phyloP scores from a whole-genome alignment of 768 basidiomycete species.

The Suillus lakei region DNA sequence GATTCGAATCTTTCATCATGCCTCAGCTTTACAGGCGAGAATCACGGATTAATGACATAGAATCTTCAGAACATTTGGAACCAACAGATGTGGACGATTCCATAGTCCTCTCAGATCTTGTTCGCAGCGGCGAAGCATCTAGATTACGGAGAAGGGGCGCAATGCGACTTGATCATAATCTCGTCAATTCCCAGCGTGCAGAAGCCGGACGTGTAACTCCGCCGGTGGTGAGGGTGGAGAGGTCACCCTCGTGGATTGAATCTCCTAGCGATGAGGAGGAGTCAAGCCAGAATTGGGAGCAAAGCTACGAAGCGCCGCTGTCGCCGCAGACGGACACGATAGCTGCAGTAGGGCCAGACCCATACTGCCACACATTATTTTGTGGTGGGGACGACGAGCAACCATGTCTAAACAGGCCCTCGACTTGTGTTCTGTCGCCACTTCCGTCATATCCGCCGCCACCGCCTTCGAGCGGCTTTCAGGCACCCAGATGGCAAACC shows the following conservation, averaged over 20 bases:
- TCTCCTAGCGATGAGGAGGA: slow-evolving; percentile 35
- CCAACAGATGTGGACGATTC: slow-evolving; percentile 64
- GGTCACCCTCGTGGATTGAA: slow-evolving; percentile 40
- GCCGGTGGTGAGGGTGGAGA: slow-evolving; percentile 31
- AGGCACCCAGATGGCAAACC: slow-evolving; percentile 26
- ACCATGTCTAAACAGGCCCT: slow-evolving; percentile 10
- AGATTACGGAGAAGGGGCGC: slow-evolving; percentile 75
- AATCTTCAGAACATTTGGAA: slow-evolving; percentile 25
- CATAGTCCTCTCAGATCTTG: slow-evolving; percentile 73
- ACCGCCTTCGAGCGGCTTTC: slow-evolving; percentile 23
- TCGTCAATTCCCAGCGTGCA: slow-evolving; percentile 31
- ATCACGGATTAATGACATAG: slow-evolving; percentile 10
- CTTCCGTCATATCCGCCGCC: slow-evolving; percentile 40
- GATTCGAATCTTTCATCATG: slow-evolving; percentile 21
- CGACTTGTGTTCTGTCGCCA: slow-evolving; percentile 39
- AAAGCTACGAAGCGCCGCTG: slow-evolving; percentile 34
- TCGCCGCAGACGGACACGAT: slow-evolving; percentile 27
- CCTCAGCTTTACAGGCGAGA: slow-evolving; percentile 35
- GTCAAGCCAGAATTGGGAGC: slow-evolving; percentile 38
- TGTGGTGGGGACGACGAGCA: slow-evolving; percentile 42
- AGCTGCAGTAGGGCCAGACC: slow-evolving; percentile 22
- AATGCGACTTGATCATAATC: slow-evolving; percentile 60
- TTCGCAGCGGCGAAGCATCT: slow-evolving; percentile 76
- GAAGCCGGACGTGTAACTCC: slow-evolving; percentile 30
- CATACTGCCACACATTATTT: slow-evolving; percentile 42